Evolutionary conservation across 108 stramenopile genomes (phyloP).

Genomic region (Conticribra guillardii): DNA sequence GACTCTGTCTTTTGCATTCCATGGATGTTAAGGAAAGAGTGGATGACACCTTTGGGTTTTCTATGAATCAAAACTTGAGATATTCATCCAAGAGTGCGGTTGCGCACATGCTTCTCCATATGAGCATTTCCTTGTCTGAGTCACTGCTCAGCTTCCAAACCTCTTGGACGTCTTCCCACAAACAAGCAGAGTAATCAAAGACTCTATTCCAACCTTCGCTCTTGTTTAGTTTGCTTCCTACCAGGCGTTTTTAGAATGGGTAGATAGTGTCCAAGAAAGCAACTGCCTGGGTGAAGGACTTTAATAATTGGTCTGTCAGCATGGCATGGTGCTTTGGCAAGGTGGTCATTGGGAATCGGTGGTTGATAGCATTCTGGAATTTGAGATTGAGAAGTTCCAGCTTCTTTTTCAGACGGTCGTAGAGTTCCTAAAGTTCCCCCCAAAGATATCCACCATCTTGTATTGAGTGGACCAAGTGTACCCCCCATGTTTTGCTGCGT

Average conservation of each 20-base stretch:
- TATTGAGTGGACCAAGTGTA: no score
- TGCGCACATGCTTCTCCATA: background rate
- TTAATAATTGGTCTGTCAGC: background rate
- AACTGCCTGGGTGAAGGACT: background rate
- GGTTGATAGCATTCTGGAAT: conserved; percentile 5
- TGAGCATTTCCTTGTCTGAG: background rate
- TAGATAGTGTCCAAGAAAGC: conserved; percentile 3
- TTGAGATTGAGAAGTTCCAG: background rate
- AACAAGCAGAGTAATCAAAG: background rate
- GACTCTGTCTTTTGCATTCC: background rate
- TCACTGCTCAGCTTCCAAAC: background rate
- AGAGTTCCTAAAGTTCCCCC: background rate
- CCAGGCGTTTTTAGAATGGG: background rate
- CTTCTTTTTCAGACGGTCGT: background rate
- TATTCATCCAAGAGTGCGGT: background rate
- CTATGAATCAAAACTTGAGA: background rate
- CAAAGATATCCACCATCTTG: no score
- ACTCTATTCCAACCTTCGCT: conserved; percentile 9
- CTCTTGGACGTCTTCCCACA: background rate
- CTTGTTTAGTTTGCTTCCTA: background rate
- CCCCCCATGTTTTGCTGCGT: no score
- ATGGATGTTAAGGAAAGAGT: conserved; percentile 9
- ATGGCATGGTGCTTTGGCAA: background rate
- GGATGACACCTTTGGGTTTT: conserved; percentile 10
- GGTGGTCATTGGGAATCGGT: conserved; percentile 1